Evolutionary conservation across 2,329 filamentous ascomycete species (phyloP).

Genomic region (Diaporthe citriasiana): DNA sequence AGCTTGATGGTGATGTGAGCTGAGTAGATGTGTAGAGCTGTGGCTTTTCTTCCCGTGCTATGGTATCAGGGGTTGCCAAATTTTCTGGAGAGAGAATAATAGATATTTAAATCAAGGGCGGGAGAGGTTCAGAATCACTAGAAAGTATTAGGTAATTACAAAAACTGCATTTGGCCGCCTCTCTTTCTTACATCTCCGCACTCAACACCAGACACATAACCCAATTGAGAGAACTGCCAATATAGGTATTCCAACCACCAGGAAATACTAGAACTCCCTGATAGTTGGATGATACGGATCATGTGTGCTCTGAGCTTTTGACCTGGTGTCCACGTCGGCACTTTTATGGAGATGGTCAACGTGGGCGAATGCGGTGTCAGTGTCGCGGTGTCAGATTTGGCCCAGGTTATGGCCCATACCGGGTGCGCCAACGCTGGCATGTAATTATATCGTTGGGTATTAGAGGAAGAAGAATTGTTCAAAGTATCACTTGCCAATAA

Average conservation of each 20-base stretch:
- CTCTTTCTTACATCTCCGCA: neutral
- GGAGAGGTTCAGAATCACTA: neutral
- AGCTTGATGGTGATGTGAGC: no score
- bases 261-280: neutral
- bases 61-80: no score
- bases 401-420: conserved; percentile 10
- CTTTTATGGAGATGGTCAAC: neutral
- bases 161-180: neutral
- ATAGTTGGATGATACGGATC: neutral
- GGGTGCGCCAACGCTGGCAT: conserved; percentile 1
- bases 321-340: conserved; percentile 11
- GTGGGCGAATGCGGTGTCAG: conserved; percentile 5
- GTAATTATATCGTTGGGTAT: no score
- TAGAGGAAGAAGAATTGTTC: no score
- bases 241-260: neutral
- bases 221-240: neutral
- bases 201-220: neutral
- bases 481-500: no score
- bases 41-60: no score
- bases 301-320: neutral
- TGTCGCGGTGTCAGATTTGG: conserved; percentile 9
- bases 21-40: no score
- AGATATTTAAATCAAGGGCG: no score
- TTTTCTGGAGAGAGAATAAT: no score
- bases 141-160: neutral